Evolutionary conservation across 495 filamentous ascomycete species (phyloP), one percentile per base, ranked within the genome.

Genomic region (Clavariopsis aquatica): DNA sequence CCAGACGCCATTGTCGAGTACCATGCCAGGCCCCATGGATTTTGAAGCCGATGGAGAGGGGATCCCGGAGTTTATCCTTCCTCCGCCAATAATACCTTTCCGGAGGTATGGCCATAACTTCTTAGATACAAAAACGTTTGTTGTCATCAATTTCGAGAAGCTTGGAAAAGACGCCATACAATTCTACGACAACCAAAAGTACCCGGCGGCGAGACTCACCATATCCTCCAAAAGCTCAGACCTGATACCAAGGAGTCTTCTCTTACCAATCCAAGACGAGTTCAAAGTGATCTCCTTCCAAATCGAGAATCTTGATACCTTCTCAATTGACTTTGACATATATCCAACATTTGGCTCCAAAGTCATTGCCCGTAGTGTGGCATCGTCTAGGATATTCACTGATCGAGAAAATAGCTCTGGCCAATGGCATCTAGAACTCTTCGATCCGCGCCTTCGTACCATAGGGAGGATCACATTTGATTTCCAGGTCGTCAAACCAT

Each of bases 41-140:
- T 80, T 89, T 20, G 91, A 91, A 66, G 83, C 89, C 23, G 92
- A 92, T 65, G 82, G 81, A 4, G 94, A 98, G 74, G 88, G 87
- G 0, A 98, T 98, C 55, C 94, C 94, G 0, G 85, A 89, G 63
- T 83, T 98, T n/a, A 90, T 90, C 65, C 83, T 98, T 4, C 94
- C 94, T 47, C 94, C 95, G 36, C 94, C 94, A 0, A 97, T 98
- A 60, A 96, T 98, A 68, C 94, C 94, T 15, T 78, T 97, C 29
- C 83, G 93, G 56, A 87, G 94, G 43, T 98, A 98, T 74, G 94
- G 94, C 20, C 94, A 98, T 78, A 98, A 98, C 74, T 98, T 98
- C 80, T 79, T 98, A 53, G 94, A 98, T 73, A 94, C 90, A 19
- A 98, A 97, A 76, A 93, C 93, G 0, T 93, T 96, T 59, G 83